Evolutionary conservation across 495 filamentous ascomycete genomes (phyloP).

Genomic region (Penicillium goetzii): DNA sequence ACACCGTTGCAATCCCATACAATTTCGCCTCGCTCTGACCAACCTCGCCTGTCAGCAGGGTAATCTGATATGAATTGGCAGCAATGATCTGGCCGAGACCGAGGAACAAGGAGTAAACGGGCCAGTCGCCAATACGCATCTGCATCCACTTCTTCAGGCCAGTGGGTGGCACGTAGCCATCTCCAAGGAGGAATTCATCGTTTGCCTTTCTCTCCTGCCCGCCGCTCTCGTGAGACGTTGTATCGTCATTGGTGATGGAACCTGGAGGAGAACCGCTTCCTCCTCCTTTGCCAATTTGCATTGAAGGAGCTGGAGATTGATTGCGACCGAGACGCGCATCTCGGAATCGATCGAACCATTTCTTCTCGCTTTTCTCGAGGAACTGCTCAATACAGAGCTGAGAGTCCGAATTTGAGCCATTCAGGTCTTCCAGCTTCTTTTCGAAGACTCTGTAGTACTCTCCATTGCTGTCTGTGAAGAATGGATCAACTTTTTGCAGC

Average conservation of each 20-base stretch:
- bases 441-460: constrained; percentile 65
- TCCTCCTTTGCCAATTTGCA: constrained; percentile 38
- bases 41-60: constrained; percentile 66
- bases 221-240: constrained; percentile 43
- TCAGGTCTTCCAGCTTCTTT: constrained; percentile 60
- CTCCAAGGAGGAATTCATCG: constrained; percentile 65
- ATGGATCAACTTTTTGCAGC: constrained; percentile 70
- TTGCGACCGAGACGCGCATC: constrained; percentile 59
- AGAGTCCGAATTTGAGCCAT: constrained; percentile 57
- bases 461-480: constrained; percentile 70
- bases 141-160: constrained; percentile 61
- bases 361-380: constrained; percentile 69
- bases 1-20: constrained; percentile 68
- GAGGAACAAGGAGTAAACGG: constrained; percentile 68
- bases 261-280: constrained; percentile 37
- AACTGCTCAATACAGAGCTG: constrained; percentile 71
- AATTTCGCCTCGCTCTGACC: constrained; percentile 65
- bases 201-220: constrained; percentile 31
- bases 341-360: constrained; percentile 67
- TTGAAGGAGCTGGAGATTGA: constrained; percentile 49
- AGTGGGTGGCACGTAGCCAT: constrained; percentile 66
- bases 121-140: constrained; percentile 64
- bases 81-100: constrained; percentile 73
- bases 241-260: constrained; percentile 44
- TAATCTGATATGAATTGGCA: constrained; percentile 74